phyloP scores from a whole-genome alignment of 441 rosid genomes.

The Pelargonium australe region DNA sequence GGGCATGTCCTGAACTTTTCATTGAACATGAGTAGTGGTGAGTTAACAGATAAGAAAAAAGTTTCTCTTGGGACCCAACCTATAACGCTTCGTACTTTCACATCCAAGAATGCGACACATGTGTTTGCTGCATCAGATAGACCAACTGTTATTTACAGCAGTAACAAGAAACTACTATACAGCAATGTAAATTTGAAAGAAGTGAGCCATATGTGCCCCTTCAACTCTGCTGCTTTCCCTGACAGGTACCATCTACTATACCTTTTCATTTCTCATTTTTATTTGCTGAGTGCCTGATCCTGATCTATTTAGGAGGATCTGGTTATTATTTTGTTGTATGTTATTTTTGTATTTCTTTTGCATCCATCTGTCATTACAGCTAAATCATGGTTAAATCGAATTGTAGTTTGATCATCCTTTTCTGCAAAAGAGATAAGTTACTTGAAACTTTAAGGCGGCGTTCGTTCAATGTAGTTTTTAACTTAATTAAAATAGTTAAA shows the following conservation, averaged over 20 bases:
- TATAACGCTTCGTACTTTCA: slow-evolving; percentile 89
- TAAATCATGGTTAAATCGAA: slow-evolving; percentile 1
- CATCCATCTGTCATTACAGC: neutral
- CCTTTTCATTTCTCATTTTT: neutral
- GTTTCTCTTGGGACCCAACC: slow-evolving; percentile 97
- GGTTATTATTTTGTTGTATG: neutral
- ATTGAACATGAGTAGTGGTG: slow-evolving; percentile 71
- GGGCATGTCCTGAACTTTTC: slow-evolving; percentile 88
- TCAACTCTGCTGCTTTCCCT: slow-evolving; percentile 96
- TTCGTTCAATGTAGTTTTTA: too few species aligned
- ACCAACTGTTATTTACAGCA: slow-evolving; percentile 97
- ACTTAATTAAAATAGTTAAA: too few species aligned
- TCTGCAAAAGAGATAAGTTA: neutral
- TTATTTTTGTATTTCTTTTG: neutral
- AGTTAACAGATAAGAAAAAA: slow-evolving; percentile 79
- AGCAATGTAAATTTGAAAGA: slow-evolving; percentile 95
- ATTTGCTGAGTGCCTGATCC: neutral
- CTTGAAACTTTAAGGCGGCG: neutral
- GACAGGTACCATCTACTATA: slow-evolving; percentile 51
- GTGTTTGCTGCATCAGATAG: slow-evolving; percentile 99
- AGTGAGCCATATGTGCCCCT: slow-evolving; percentile 98
- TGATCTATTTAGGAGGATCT: neutral
- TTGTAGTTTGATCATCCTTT: neutral
- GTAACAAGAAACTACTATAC: slow-evolving; percentile 90
- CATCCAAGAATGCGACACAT: slow-evolving; percentile 82